Evolutionary conservation across 352 stramenopile species (phyloP).

Genomic region (Phytophthora sojae): DNA sequence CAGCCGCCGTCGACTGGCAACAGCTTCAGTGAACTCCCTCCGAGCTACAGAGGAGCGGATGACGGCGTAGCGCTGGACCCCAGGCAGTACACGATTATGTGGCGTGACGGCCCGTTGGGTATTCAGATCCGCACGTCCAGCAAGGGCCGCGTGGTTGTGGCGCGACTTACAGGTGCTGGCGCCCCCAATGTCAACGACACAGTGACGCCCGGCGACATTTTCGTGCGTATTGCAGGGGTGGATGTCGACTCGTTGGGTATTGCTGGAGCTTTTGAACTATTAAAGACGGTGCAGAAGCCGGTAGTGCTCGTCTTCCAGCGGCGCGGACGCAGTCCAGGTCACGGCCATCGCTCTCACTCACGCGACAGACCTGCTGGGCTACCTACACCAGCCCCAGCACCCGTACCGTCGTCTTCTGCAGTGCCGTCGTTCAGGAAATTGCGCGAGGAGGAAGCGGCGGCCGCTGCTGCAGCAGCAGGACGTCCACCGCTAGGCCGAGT

Average conservation of each 20-base stretch:
- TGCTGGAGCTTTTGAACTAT: constrained; percentile 75
- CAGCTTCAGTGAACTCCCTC: constrained; percentile 25
- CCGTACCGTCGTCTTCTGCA: constrained; percentile 32
- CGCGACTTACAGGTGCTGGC: constrained; percentile 74
- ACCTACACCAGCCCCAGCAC: constrained; percentile 22
- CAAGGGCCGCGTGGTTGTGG: constrained; percentile 73
- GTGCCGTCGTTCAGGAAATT: constrained; percentile 73
- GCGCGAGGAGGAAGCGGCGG: constrained; percentile 56
- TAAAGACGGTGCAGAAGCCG: constrained; percentile 83
- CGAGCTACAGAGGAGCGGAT: constrained; percentile 19
- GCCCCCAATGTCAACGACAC: constrained; percentile 56
- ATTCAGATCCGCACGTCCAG: constrained; percentile 84
- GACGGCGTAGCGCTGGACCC: constrained; percentile 34
- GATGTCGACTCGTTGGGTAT: constrained; percentile 79
- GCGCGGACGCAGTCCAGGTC: constrained; percentile 29
- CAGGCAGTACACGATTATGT: constrained; percentile 79
- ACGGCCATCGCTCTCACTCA: constrained; percentile 22
- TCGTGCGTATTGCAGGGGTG: constrained; percentile 76
- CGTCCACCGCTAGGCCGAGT: constrained; percentile 35
- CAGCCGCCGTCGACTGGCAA: constrained; percentile 34
- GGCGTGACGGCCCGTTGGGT: constrained; percentile 76
- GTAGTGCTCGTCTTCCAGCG: constrained; percentile 82
- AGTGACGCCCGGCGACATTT: constrained; percentile 75
- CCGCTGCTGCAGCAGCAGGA: constrained; percentile 22
- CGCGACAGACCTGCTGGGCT: constrained; percentile 26